Base-by-base conservation (phyloP, 2,329 filamentous ascomycete genomes). In the Erysiphe pulchra region DNA sequence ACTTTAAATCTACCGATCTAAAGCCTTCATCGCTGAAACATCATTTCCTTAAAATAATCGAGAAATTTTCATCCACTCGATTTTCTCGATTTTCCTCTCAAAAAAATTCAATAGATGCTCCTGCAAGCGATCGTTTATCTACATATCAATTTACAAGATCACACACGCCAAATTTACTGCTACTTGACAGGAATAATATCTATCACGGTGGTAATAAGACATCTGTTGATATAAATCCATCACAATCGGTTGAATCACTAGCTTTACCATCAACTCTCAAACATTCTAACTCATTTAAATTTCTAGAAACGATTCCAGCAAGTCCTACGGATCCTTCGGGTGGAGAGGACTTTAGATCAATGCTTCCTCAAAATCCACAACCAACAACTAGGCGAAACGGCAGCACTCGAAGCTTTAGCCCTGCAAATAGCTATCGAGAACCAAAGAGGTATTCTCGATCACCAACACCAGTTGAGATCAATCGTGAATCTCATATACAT, bases 241-340 rank as follows among this genome's bases (percentile, higher is more conserved):
- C 14, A 12, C 12, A 12, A 32, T 31, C 28, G 1, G 20, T 32
- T 16, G 30, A 33, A 30, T 16, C 16, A 16, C 28, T 30, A 7
- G 17, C 32, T 12, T 4, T 43, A 18, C n/a, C 8, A 16, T 13
- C 41, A 2, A 16, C 28, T 33, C 13, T 12, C 28, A 9, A 43
- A 18, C 14, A 9, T 4, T 30, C 13, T 18, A n/a, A 9, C n/a
- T 30, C 20, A 16, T 28, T 33, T 33, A 64, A 46, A 30, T 69
- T 70, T 45, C 65, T 86, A 6, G 79, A 84, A 55, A 77, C 80
- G 0, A 85, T 85, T 46, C 79, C 73, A 1, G 74, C 70, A 18
- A 76, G 71, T 52, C 74, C 74, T 5, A 65, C 44, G 2, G 69
- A 67, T 7, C 81, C 76, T 56, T 65, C 77, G 47, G 75, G 75